phyloP scores from a whole-genome alignment of 2,329 filamentous ascomycete species.

The Colletotrichum sp. region DNA sequence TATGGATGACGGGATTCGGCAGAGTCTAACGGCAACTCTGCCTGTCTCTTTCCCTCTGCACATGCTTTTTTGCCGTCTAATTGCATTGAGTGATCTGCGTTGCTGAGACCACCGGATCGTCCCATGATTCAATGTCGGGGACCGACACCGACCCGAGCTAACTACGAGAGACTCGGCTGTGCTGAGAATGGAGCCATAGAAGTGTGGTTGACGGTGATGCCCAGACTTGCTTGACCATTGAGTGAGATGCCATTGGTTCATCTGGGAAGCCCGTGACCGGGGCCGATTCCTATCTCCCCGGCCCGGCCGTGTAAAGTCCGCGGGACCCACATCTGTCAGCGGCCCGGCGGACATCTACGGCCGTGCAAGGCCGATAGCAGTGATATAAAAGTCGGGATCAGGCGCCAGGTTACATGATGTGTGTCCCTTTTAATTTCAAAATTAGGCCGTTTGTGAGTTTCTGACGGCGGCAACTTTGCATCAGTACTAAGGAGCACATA shows the following conservation, averaged over 20 bases:
- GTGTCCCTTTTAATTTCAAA: fast-evolving
- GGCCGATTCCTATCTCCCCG: not conserved
- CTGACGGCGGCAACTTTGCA: not conserved
- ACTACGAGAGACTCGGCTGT: not conserved
- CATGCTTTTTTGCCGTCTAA: not conserved
- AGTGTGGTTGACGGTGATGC: not conserved
- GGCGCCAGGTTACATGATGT: not conserved
- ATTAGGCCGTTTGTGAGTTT: fast-evolving
- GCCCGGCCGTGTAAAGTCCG: not conserved
- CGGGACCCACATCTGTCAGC: not conserved
- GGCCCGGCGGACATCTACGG: not conserved
- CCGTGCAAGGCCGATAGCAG: not conserved
- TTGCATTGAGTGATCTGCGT: not conserved
- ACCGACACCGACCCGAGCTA: not conserved
- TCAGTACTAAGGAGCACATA: not conserved
- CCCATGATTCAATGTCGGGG: not conserved
- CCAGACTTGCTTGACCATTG: not conserved
- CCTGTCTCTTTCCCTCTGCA: not conserved
- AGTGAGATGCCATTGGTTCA: not conserved
- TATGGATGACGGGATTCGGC: not conserved
- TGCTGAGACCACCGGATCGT: not conserved
- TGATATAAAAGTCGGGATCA: not conserved
- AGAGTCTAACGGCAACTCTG: not conserved
- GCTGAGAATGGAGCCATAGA: not conserved
- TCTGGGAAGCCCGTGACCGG: not conserved